phyloP scores from a whole-genome alignment of 2,329 filamentous ascomycete species.

The Fusarium praegraminearum region DNA sequence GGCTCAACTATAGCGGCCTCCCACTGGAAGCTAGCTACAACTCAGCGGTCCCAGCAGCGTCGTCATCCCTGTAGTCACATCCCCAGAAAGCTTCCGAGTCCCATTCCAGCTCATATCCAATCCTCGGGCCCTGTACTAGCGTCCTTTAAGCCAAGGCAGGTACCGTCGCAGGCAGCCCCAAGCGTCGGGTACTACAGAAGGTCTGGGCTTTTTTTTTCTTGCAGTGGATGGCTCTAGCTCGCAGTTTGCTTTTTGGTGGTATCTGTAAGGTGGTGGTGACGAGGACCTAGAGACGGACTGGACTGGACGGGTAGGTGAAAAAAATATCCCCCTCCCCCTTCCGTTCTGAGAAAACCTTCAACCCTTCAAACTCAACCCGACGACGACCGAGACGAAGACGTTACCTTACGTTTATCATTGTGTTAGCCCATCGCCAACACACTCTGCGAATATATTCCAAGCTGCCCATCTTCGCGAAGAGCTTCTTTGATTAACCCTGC shows the following conservation, averaged over 20 bases:
- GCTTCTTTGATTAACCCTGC: conserved; percentile 28
- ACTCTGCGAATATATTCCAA: conserved; percentile 38
- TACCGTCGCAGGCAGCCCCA: conserved; percentile 23
- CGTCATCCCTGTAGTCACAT: conserved; percentile 31
- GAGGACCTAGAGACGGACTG: conserved; percentile 3
- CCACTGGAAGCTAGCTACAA: conserved; percentile 25
- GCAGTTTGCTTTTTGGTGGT: conserved; percentile 10
- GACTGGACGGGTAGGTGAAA: conserved; percentile 9
- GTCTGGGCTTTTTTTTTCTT: conserved; percentile 1
- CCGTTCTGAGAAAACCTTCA: conserved; percentile 39
- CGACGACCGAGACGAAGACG: conserved; percentile 46
- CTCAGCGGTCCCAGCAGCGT: conserved; percentile 29
- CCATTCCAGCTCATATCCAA: conserved; percentile 34
- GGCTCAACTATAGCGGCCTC: conserved; percentile 25
- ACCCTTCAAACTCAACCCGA: conserved; percentile 47
- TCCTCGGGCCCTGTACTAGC: conserved; percentile 24
- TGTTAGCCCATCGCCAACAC: conserved; percentile 47
- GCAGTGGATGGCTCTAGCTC: conserved; percentile 12
- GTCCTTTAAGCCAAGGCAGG: conserved; percentile 32
- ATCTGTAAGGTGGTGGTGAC: conserved; percentile 14
- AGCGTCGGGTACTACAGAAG: conserved; percentile 9
- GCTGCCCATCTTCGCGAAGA: conserved; percentile 31
- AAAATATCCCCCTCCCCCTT: conserved; percentile 41
- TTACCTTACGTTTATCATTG: conserved; percentile 18
- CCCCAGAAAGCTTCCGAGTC: conserved; percentile 20